Percentiles rank a stretch among this genome's conserved stretches.
Evolutionary conservation across 108 stramenopile genomes (phyloP).

Genomic region (Cyclotella atomus): DNA sequence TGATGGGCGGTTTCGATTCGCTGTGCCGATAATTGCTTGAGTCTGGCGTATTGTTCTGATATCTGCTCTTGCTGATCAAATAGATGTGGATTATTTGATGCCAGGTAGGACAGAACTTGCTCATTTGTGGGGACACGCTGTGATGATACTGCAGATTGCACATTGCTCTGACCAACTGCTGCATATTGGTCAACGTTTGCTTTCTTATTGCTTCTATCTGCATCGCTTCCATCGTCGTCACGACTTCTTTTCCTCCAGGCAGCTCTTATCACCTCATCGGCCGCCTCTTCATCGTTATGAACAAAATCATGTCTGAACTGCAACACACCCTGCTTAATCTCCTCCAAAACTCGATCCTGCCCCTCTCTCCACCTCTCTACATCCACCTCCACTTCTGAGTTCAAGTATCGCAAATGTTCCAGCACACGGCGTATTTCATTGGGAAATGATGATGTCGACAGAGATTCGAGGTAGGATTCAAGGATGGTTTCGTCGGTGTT

Average conservation of each 20-base stretch:
- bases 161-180: background rate
- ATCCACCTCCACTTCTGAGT: constrained; percentile 29
- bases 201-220: background rate
- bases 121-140: constrained; percentile 62
- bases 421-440: constrained; percentile 72
- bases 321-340: constrained; percentile 25
- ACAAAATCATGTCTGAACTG: background rate
- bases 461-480: constrained; percentile 78
- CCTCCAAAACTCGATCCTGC: constrained; percentile 29
- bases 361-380: constrained; percentile 26
- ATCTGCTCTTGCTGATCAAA: constrained; percentile 35
- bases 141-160: background rate
- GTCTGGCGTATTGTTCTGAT: constrained; percentile 33
- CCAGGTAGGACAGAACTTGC: constrained; percentile 50
- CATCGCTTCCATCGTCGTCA: background rate
- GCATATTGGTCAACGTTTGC: background rate
- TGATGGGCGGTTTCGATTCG: constrained; percentile 73
- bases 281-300: background rate
- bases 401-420: constrained; percentile 68
- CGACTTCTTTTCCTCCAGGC: background rate
- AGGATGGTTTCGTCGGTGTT: constrained; percentile 78
- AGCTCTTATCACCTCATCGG: background rate
- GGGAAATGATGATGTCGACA: constrained; percentile 58
- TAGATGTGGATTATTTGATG: constrained; percentile 4
- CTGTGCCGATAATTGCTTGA: constrained; percentile 67